These are phyloP conservation scores for Rutstroemia sydowiana DNA, from an alignment of 2,329 filamentous ascomycete genomes.

Conservation along the genomic window DNA sequence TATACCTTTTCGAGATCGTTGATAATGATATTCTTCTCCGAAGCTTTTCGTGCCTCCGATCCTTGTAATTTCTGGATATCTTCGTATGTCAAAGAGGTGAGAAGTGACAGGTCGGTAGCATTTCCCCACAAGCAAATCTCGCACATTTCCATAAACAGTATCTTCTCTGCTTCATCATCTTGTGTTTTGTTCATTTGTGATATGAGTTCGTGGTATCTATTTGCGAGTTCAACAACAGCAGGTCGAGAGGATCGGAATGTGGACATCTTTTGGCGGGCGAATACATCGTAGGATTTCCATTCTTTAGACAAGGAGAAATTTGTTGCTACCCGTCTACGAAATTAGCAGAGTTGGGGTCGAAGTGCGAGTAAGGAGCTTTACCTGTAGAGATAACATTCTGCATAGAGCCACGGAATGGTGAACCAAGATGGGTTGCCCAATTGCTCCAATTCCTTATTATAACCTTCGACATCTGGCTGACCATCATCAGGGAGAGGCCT, in stretches of 20 bases:
- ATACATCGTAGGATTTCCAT: slow-evolving; percentile 89
- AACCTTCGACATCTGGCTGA: slow-evolving; percentile 55
- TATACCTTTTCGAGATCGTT: slow-evolving; percentile 78
- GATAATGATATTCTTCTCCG: slow-evolving; percentile 84
- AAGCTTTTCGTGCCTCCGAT: slow-evolving; percentile 72
- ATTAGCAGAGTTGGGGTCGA: not conserved
- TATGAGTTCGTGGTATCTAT: slow-evolving; percentile 69
- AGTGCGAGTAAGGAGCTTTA: slow-evolving; percentile 1
- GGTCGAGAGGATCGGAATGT: slow-evolving; percentile 89
- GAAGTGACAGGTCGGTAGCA: slow-evolving; percentile 84
- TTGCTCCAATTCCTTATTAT: slow-evolving; percentile 78
- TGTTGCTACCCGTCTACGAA: slow-evolving; percentile 64
- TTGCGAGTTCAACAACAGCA: slow-evolving; percentile 74
- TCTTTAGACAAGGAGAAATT: slow-evolving; percentile 68
- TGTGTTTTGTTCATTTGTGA: slow-evolving; percentile 47
- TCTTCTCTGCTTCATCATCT: slow-evolving; percentile 57
- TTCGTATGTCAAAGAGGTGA: slow-evolving; percentile 86
- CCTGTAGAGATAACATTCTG: slow-evolving; percentile 92
- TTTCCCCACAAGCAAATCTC: slow-evolving; percentile 98
- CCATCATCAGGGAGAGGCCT: slow-evolving; percentile 31
- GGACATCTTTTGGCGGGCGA: slow-evolving; percentile 79
- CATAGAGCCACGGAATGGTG: slow-evolving; percentile 77
- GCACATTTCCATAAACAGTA: slow-evolving; percentile 86
- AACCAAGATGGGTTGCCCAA: slow-evolving; percentile 75
- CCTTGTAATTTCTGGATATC: slow-evolving; percentile 97